These are phyloP conservation scores for Globisporangium nodosum DNA, from an alignment of 352 stramenopile genomes.

Conservation along the genomic window DNA sequence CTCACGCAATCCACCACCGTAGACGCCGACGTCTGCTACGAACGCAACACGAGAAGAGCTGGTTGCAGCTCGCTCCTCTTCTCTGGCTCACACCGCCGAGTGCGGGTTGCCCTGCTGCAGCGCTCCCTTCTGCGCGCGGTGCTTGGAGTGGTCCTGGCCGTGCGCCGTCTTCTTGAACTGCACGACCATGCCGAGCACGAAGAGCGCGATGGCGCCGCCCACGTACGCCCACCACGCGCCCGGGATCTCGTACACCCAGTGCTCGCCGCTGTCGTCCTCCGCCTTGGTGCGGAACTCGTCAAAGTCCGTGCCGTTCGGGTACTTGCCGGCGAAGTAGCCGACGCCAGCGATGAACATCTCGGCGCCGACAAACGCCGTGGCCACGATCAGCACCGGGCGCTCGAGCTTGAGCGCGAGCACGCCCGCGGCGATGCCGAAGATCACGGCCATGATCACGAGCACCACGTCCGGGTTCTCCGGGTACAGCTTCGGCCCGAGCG, in stretches of 20 bases:
- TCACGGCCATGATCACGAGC: slow-evolving; percentile 38
- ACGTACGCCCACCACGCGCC: slow-evolving; percentile 76
- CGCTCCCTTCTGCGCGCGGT: slow-evolving; percentile 12
- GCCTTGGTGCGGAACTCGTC: slow-evolving; percentile 25
- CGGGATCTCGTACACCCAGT: slow-evolving; percentile 60
- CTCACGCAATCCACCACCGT: background rate
- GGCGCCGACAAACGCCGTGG: slow-evolving; percentile 44
- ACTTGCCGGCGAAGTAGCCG: slow-evolving; percentile 51
- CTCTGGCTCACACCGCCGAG: slow-evolving; percentile 3
- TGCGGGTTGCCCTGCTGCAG: slow-evolving; percentile 7
- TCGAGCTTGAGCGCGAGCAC: slow-evolving; percentile 44
- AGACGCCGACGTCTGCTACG: background rate
- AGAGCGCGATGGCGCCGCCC: slow-evolving; percentile 42
- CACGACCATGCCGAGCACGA: slow-evolving; percentile 50
- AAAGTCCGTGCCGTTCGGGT: slow-evolving; percentile 47
- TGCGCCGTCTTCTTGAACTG: slow-evolving; percentile 60
- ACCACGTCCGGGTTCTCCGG: slow-evolving; percentile 35
- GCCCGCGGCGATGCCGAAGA: slow-evolving; percentile 29
- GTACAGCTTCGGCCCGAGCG: slow-evolving; percentile 29
- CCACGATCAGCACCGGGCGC: slow-evolving; percentile 44
- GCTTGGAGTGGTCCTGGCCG: slow-evolving; percentile 39
- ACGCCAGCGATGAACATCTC: slow-evolving; percentile 37
- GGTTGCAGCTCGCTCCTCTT: background rate
- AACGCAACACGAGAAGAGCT: background rate
- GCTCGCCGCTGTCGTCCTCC: slow-evolving; percentile 11